These are phyloP conservation scores for Gentiana dahurica DNA, from an alignment of 257 asterid species.

Conservation along the genomic window DNA sequence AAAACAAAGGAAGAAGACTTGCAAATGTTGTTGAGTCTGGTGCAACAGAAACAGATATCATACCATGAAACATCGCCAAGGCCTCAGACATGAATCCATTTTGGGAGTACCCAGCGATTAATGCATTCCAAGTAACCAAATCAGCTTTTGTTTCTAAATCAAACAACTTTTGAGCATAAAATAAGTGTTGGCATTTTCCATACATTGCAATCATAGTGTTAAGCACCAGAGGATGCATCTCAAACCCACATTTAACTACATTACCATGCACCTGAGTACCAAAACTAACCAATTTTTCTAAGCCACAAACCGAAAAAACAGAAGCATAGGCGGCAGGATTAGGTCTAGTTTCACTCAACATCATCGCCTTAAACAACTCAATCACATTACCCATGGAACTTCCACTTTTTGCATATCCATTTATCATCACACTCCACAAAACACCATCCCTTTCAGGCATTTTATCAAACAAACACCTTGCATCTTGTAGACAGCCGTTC, in stretches of 20 bases:
- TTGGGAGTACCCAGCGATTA: conserved; percentile 78
- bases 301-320: conserved; percentile 54
- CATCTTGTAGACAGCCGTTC: conserved; percentile 44
- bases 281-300: conserved; percentile 32
- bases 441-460: conserved; percentile 64
- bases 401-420: conserved; percentile 44
- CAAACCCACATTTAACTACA: conserved; percentile 46
- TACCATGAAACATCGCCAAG: conserved; percentile 33
- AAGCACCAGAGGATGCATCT: conserved; percentile 46
- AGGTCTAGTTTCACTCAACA: conserved; percentile 36
- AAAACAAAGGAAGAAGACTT: conserved; percentile 60
- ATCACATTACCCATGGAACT: conserved; percentile 30
- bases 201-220: conserved; percentile 75
- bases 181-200: conserved; percentile 45
- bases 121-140: conserved; percentile 64
- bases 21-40: conserved; percentile 78
- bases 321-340: conserved; percentile 56
- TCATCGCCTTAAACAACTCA: conserved; percentile 55
- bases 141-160: conserved; percentile 30
- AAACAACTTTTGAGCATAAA: conserved; percentile 52
- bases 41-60: conserved; percentile 37
- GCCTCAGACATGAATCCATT: conserved; percentile 57
- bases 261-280: conserved; percentile 66
- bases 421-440: conserved; percentile 78
- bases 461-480: conserved; percentile 57